phyloP scores from a whole-genome alignment of 768 basidiomycete species.

The Suillus tomentosus region DNA sequence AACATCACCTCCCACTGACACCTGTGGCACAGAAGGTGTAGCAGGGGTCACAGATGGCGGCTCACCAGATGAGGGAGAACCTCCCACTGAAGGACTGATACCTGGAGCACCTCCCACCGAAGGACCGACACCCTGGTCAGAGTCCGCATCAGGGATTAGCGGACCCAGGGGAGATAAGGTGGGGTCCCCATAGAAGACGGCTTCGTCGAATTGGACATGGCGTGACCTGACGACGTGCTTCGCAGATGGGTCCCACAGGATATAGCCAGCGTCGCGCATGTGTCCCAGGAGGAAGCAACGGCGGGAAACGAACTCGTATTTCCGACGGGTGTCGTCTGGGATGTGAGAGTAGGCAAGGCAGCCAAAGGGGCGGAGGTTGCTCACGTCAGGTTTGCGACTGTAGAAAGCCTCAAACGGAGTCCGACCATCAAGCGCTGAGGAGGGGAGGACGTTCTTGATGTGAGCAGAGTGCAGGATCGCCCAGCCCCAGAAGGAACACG shows the following conservation, averaged over 20 bases:
- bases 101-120: too few relatives aligned
- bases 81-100: too few relatives aligned
- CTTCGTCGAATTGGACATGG: background rate
- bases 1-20: too few relatives aligned
- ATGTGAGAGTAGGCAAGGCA: constrained; percentile 7
- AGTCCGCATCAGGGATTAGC: too few relatives aligned
- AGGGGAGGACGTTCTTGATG: constrained; percentile 7
- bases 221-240: background rate
- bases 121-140: too few relatives aligned
- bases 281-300: background rate
- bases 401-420: constrained; percentile 28
- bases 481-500: constrained; percentile 25
- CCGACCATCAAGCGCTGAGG: constrained; percentile 8
- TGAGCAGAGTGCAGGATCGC: constrained; percentile 15
- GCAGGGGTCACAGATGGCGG: too few relatives aligned
- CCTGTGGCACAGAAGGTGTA: too few relatives aligned
- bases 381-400: constrained; percentile 26
- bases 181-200: background rate
- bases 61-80: too few relatives aligned
- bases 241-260: background rate
- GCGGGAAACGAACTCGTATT: background rate
- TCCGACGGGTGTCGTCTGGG: background rate
- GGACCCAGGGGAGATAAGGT: too few relatives aligned
- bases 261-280: background rate
- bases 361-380: constrained; percentile 25